phyloP scores from a whole-genome alignment of 495 filamentous ascomycete species.

The Neurospora pannonica region DNA sequence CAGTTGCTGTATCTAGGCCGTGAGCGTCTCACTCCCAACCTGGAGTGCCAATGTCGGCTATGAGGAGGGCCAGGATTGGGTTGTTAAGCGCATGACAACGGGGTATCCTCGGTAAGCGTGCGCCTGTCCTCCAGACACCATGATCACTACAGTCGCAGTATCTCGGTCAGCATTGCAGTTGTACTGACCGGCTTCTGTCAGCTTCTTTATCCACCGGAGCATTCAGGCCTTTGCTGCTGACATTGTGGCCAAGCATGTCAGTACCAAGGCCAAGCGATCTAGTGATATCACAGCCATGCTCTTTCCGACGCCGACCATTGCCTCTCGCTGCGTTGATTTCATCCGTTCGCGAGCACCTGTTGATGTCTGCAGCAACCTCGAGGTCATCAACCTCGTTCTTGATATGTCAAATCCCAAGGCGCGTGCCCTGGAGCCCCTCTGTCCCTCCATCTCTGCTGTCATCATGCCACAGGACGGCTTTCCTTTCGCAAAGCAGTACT shows the following conservation, averaged over 20 bases:
- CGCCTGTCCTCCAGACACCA: neutral
- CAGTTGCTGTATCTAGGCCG: slow-evolving; percentile 49
- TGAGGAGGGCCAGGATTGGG: slow-evolving; percentile 84
- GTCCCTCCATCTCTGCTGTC: slow-evolving; percentile 54
- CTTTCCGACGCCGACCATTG: slow-evolving; percentile 62
- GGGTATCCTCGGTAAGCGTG: slow-evolving; percentile 72
- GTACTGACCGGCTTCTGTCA: slow-evolving; percentile 14
- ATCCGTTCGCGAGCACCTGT: slow-evolving; percentile 47
- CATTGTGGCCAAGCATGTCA: slow-evolving; percentile 55
- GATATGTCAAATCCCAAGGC: slow-evolving; percentile 43
- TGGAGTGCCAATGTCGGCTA: slow-evolving; percentile 88
- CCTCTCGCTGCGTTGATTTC: slow-evolving; percentile 62
- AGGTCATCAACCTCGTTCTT: slow-evolving; percentile 56
- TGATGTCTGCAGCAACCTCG: slow-evolving; percentile 39
- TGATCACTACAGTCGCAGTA: neutral
- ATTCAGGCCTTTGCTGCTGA: slow-evolving; percentile 66
- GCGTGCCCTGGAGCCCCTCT: slow-evolving; percentile 28
- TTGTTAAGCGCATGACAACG: slow-evolving; percentile 72
- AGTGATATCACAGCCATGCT: slow-evolving; percentile 47
- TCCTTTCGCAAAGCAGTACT: slow-evolving; percentile 73
- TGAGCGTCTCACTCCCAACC: slow-evolving; percentile 91
- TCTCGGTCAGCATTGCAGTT: neutral
- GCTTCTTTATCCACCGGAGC: slow-evolving; percentile 84
- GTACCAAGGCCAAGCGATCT: slow-evolving; percentile 39
- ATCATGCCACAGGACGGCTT: slow-evolving; percentile 58